These are phyloP conservation scores for Tetrahymena elliotti DNA, from an alignment of 73 alveolate genomes.

Conservation along the genomic window DNA sequence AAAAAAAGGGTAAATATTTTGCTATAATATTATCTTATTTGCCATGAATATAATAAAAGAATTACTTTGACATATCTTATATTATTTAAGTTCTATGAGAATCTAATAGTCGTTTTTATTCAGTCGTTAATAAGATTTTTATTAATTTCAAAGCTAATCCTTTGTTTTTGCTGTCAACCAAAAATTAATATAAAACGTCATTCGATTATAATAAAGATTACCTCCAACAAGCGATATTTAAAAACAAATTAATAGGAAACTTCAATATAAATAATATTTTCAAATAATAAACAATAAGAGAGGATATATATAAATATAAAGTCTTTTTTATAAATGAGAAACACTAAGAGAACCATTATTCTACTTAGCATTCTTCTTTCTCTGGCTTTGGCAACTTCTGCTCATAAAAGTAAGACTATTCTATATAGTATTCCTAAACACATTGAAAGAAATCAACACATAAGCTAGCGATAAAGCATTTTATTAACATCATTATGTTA, in stretches of 20 bases:
- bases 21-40: too few relatives aligned
- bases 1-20: too few relatives aligned
- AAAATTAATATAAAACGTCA: neutral
- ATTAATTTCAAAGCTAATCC: neutral
- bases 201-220: neutral
- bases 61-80: too few relatives aligned
- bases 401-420: neutral
- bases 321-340: neutral
- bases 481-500: too few relatives aligned
- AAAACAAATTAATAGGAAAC: neutral
- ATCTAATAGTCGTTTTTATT: neutral
- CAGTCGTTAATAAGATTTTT: neutral
- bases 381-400: neutral
- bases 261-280: too few relatives aligned
- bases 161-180: too few relatives aligned
- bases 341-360: neutral
- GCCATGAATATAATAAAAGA: too few relatives aligned
- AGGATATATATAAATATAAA: neutral
- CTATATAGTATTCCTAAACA: too few relatives aligned
- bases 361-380: neutral
- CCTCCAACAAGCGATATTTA: neutral
- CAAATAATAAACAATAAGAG: neutral
- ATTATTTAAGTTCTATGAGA: neutral
- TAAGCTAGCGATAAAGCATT: neutral
- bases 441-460: neutral